Base-by-base conservation (phyloP, 495 filamentous ascomycete species). In the Hypoxylon fragiforme region DNA sequence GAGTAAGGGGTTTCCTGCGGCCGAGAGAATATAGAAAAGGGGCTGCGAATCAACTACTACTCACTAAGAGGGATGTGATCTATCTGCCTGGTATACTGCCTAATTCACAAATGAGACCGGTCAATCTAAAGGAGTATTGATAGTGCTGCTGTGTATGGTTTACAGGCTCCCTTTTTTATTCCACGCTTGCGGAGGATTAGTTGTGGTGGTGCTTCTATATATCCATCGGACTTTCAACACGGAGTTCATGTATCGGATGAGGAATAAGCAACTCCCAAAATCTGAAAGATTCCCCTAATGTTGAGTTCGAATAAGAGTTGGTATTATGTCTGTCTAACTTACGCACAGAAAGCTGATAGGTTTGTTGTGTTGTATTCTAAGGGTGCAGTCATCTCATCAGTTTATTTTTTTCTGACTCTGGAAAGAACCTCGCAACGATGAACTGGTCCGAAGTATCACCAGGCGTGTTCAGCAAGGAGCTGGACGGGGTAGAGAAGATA, bases 401-500 rank as follows among this genome's bases (percentile, higher is more conserved):
- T 28, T 28, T 4, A 4, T 37, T 16, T 37, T 37, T 14, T 9
- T n/a, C 18, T 14, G 31, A 28, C 24, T 13, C n/a, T n/a, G n/a
- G n/a, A n/a, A n/a, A n/a, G n/a, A 12, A 37, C 14, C n/a, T 2
- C 15, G 15, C 13, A 12, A 37, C 7, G 15, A 49, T 49, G 36
- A 38, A 1, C 26, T 49, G 45, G 45, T 28, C 34, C n/a, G 45
- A 49, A 38, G 15, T 30, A 39, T 49, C 45, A 28, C 45, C 45
- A 38, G 45, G 45, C n/a, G 34, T 49, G 3, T 49, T 36, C 20
- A 39, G 36, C 22, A 24, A 24, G 9, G 45, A 49, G 32, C 36
- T 49, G 5, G 45, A 31, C 13, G 45, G 34, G 34, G 45, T 38
- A 19, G 45, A 49, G 34, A 49, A 49, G 45, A 30, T 49, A 1